Conservation (phyloP, 2,329 filamentous ascomycete species). For the Alternaria novae-zelandiae region DNA sequence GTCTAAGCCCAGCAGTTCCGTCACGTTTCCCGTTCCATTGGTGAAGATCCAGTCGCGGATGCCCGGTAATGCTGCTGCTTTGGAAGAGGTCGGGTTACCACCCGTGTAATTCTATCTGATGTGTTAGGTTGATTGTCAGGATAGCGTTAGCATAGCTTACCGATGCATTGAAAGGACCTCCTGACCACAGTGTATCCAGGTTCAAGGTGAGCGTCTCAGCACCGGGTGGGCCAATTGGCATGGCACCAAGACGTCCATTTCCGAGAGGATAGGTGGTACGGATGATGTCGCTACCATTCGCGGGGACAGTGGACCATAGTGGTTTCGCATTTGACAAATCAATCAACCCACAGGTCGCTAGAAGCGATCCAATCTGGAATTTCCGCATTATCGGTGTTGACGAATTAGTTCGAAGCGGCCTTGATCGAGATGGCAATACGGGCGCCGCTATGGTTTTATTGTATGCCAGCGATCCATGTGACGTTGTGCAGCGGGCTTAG, state of each 20-base stretch:
- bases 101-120: constrained; percentile 53
- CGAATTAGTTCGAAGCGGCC: fast-evolving
- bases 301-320: constrained; percentile 27
- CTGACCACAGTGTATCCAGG: constrained; percentile 59
- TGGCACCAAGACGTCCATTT: constrained; percentile 57
- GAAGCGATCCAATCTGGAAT: not conserved
- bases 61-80: constrained; percentile 46
- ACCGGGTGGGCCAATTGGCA: constrained; percentile 54
- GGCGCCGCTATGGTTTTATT: not conserved
- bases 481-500: not conserved
- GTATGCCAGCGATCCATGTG: not conserved
- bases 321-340: constrained; percentile 17
- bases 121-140: not conserved
- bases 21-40: constrained; percentile 56
- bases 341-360: not conserved
- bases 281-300: constrained; percentile 29
- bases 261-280: constrained; percentile 53
- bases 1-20: constrained; percentile 47
- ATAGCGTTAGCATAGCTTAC: constrained; percentile 28
- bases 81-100: constrained; percentile 52
- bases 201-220: constrained; percentile 56
- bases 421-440: fast-evolving
- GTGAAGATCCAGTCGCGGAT: constrained; percentile 58
- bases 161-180: constrained; percentile 56
- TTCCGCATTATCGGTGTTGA: not conserved